Base-by-base conservation (phyloP, 2,329 filamentous ascomycete species). In the Zasmidium angulare region DNA sequence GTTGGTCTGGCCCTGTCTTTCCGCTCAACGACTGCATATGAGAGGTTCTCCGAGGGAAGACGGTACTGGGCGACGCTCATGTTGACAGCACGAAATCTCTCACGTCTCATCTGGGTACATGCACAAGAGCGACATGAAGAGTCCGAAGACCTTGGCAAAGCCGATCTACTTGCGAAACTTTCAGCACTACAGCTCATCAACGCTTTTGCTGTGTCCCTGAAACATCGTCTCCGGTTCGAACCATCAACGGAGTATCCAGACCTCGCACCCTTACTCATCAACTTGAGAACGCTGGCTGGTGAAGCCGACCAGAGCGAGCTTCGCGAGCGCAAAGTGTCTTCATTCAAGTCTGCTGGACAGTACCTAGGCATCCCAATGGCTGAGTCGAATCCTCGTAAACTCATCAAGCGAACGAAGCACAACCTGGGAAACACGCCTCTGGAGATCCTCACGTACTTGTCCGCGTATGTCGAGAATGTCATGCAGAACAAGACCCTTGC, bases 171-270 rank as follows among this genome's bases (percentile, higher is more conserved):
- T 12, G 82, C 79, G 56, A 93, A 93, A 75, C 71, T 91, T 76
- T 86, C 86, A 17, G 86, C 86, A 6, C 84, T 95, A 74, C 93
- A 95, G 72, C 81, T 95, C 6, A 81, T 95, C 63, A 83, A 91
- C 24, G 89, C 90, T 1, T 95, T 90, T 68, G 83, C 89, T n/a
- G 81, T 90, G 19, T 78, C 91, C 1, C 80, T 96, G 60, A 93
- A 93, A 77, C 91, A 95, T 76, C 88, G 86, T 68, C 83, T 96
- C 29, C 89, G 91, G 29, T 93, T 93, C 72, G 90, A 96, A 72
- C 90, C 91, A 1, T 90, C 89, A 68, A 86, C 87, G 31, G 84
- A 88, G 55, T 93, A 95, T 72, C 83, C 87, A 1, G 91, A 95
- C 69, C 79, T 96, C 3, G 77, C 84, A 40, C 84, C 87, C 20